Base-by-base conservation (phyloP, 192 early-diverging fungal species). In the Ambispora gerdemannii region DNA sequence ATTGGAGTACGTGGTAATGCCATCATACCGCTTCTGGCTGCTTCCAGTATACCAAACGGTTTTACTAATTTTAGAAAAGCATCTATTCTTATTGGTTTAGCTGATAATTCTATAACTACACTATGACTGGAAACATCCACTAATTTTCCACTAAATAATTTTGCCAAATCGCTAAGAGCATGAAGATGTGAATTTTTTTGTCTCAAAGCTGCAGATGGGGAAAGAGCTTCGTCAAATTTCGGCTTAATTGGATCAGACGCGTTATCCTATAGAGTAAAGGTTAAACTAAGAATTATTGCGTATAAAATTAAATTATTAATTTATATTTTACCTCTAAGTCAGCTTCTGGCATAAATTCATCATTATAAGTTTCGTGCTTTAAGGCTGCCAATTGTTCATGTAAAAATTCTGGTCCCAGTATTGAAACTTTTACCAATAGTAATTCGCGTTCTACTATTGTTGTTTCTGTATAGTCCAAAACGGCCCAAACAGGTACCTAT, bases 1-100 rank as follows among this genome's bases (percentile, higher is more conserved):
- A 95, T 86, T 47, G 91, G 90, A 33, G 90, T 91, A 25, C 96
- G 87, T 28, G 95, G 93, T 91, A 98, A 95, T 30, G 95, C 94
- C 96, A 98, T 98, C 72, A 91, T 82, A 72, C 95, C 96, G 36
- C 91, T 93, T 71, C 97, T 86, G 25, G 93, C 89, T 3, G 90
- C 93, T 77, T 98, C 97, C 63, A 98, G 81, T 67, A 98, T 91
- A 33, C 97, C 97, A 74, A 92, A 97, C 11, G 97, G 97, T 68
- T 93, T 91, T 65, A 95, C 83, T 17, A 98, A 83, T 75, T 94
- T 93, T 62, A 98, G 78, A 78, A 98, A 96, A 4, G 95, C 85
- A 78, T 95, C 92, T 27, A 98, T 79, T 61, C 95, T 85, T 47
- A 87, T 83, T 35, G 92, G 86, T 79, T 94, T 97, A 53, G 95